Percentiles rank a stretch among this genome's conserved stretches.
These are phyloP conservation scores for Pythium aquatile DNA, from an alignment of 352 stramenopile species.

Conservation along the genomic window DNA sequence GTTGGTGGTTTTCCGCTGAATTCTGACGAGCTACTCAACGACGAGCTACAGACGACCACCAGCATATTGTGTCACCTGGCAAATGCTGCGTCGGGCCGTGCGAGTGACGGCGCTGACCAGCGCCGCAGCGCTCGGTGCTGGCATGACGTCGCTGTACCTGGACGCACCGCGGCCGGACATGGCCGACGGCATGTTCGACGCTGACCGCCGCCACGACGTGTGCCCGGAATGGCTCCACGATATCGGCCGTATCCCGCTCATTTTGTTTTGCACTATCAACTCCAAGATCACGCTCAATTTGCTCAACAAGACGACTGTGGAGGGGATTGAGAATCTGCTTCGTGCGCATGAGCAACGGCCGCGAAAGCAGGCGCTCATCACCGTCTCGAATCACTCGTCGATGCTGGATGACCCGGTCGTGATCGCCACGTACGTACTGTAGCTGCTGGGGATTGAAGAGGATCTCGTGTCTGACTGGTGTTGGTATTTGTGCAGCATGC, in stretches of 20 bases:
- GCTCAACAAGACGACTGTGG: slow-evolving; percentile 47
- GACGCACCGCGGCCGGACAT: slow-evolving; percentile 60
- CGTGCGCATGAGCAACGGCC: slow-evolving; percentile 45
- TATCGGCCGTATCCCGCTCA: slow-evolving; percentile 49
- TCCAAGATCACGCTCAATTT: slow-evolving; percentile 59
- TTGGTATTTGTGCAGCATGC: slow-evolving; percentile 38
- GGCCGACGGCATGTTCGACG: slow-evolving; percentile 41
- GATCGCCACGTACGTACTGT: slow-evolving; percentile 51
- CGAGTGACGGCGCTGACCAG: slow-evolving; percentile 10
- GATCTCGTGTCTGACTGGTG: neutral
- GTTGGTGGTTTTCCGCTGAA: slow-evolving; percentile 3
- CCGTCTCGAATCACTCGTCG: slow-evolving; percentile 82
- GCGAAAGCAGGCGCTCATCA: slow-evolving; percentile 60
- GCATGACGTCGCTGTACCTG: slow-evolving; percentile 43
- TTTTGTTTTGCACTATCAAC: slow-evolving; percentile 39
- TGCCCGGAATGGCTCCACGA: slow-evolving; percentile 76
- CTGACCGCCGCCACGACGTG: slow-evolving; percentile 27
- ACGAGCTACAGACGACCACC: neutral
- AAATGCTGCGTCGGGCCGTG: slow-evolving; percentile 22
- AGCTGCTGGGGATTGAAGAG: neutral
- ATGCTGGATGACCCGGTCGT: slow-evolving; percentile 78
- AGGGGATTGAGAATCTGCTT: slow-evolving; percentile 47
- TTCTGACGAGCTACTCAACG: neutral
- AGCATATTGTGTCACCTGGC: slow-evolving; percentile 2
- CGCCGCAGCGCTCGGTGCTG: slow-evolving; percentile 21